phyloP scores from a whole-genome alignment of 331 rosid genomes.

The Spiraea crenata region DNA sequence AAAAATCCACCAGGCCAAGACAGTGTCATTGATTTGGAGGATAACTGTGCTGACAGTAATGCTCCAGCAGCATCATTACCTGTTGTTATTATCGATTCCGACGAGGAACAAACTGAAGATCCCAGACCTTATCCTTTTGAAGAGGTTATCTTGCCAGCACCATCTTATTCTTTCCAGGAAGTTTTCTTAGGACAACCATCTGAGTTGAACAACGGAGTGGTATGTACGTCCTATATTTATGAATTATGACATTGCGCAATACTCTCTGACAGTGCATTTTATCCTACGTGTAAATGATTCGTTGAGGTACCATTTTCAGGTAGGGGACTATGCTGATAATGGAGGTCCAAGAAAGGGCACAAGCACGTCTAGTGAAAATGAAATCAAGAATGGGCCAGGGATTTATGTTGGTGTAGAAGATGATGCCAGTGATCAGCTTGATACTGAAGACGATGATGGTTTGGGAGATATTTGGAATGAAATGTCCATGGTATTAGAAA shows the following conservation, averaged over 20 bases:
- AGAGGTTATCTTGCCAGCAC: slow-evolving; percentile 41
- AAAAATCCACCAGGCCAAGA: slow-evolving; percentile 21
- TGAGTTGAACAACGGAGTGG: slow-evolving; percentile 38
- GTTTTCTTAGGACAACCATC: slow-evolving; percentile 37
- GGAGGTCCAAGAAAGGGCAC: slow-evolving; percentile 26
- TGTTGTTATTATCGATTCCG: slow-evolving; percentile 73
- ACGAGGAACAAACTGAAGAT: slow-evolving; percentile 62
- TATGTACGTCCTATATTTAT: slow-evolving; percentile 36
- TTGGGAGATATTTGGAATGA: slow-evolving; percentile 83
- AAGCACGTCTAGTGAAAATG: slow-evolving; percentile 22
- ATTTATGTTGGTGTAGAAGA: slow-evolving; percentile 61
- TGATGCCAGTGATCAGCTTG: slow-evolving; percentile 35
- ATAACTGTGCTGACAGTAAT: slow-evolving; percentile 22
- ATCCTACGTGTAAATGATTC: neutral
- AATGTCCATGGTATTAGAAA: slow-evolving; percentile 75
- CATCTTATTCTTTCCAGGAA: slow-evolving; percentile 41
- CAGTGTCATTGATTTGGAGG: slow-evolving; percentile 56
- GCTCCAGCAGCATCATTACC: slow-evolving; percentile 29
- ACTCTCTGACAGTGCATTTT: neutral
- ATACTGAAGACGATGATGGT: slow-evolving; percentile 60
- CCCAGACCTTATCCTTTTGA: slow-evolving; percentile 41
- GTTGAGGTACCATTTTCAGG: slow-evolving; percentile 12
- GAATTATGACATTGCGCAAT: neutral
- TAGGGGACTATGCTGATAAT: slow-evolving; percentile 21
- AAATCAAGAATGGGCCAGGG: slow-evolving; percentile 38